These are phyloP conservation scores for Spergularia marina DNA, from an alignment of 148 eudicot genomes.

Conservation along the genomic window DNA sequence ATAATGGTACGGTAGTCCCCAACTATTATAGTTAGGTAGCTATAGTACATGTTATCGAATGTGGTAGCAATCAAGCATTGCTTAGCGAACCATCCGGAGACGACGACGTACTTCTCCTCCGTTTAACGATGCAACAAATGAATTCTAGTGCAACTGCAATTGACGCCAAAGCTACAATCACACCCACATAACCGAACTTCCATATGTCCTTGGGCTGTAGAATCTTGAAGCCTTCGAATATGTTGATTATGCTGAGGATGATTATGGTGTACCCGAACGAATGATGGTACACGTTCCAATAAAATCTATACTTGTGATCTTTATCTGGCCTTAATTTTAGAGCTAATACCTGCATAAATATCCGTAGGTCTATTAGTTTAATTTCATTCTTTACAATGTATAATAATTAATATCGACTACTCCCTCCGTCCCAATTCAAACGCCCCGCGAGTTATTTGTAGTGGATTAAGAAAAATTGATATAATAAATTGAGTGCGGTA, in stretches of 20 bases:
- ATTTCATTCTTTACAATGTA: no score
- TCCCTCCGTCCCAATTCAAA: no score
- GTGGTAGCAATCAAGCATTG: no score
- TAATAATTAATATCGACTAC: no score
- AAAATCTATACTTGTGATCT: constrained; percentile 57
- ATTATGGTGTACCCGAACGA: constrained; percentile 39
- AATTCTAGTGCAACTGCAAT: constrained; percentile 40
- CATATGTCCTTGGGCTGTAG: constrained; percentile 48
- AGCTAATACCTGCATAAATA: constrained; percentile 36
- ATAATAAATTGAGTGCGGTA: no score
- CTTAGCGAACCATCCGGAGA: no score
- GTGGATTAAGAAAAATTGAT: no score
- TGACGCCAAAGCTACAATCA: constrained; percentile 33
- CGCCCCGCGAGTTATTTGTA: no score
- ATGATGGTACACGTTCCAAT: constrained; percentile 69
- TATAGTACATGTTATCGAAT: no score
- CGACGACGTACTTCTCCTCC: constrained; percentile 28
- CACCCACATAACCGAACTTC: constrained; percentile 40
- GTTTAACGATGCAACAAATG: constrained; percentile 36
- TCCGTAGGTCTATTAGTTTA: no score
- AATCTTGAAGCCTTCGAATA: constrained; percentile 50
- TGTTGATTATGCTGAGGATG: constrained; percentile 47
- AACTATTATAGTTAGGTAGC: no score
- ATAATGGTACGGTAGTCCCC: no score
- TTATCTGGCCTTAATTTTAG: constrained; percentile 55